phyloP scores from a whole-genome alignment of 202 grass and related monocot genomes.

The Carex arenaria region DNA sequence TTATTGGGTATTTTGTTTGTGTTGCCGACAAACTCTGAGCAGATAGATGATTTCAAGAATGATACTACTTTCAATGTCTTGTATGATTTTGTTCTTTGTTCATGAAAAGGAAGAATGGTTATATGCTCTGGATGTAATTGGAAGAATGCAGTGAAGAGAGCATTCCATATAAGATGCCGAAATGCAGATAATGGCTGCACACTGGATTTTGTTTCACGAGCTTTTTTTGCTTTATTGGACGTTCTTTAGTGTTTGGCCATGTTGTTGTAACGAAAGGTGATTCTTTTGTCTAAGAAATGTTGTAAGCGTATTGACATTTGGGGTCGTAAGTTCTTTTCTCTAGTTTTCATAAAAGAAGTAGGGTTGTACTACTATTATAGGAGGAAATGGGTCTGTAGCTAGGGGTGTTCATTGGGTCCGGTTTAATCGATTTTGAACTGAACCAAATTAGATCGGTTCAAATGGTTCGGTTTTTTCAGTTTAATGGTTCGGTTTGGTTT shows the following conservation, averaged over 20 bases:
- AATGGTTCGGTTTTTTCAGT: too few species aligned
- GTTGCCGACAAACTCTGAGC: not conserved
- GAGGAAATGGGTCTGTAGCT: not conserved
- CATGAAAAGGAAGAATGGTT: not conserved
- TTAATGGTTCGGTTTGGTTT: too few species aligned
- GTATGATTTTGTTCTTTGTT: not conserved
- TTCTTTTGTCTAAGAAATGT: not conserved
- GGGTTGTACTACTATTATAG: not conserved
- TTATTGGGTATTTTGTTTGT: not conserved
- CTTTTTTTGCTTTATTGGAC: not conserved
- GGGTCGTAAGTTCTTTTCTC: not conserved
- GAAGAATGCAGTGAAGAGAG: not conserved
- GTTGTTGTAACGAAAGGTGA: not conserved
- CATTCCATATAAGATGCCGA: not conserved
- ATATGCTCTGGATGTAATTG: not conserved
- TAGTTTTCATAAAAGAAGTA: not conserved
- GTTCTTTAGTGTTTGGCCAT: not conserved
- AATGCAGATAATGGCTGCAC: not conserved
- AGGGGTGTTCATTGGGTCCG: too few species aligned
- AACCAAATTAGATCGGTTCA: too few species aligned
- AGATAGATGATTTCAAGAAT: not conserved
- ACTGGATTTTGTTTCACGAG: not conserved
- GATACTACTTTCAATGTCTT: not conserved
- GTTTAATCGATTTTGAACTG: too few species aligned
- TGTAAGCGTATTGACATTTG: not conserved